Evolutionary conservation across 225 moss, liverwort and hornwort genomes (phyloP), one percentile per base, ranked within the genome.

Genomic region (Lunularia cruciata): DNA sequence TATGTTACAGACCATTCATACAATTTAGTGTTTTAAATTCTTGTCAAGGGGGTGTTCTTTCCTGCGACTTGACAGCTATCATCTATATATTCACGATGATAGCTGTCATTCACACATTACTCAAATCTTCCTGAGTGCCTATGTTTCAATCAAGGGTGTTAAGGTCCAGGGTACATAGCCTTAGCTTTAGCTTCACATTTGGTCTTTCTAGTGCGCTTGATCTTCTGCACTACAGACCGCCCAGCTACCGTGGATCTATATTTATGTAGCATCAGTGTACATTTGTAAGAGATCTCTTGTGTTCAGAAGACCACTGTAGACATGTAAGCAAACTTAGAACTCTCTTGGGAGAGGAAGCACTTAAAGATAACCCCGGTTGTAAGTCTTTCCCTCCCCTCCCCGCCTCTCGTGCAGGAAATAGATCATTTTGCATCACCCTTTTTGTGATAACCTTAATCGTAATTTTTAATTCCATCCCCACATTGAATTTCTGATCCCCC

Each of bases 261-360:
- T 37, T 63, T 54, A 60, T 55, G 62, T 73, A 77, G 72, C 37
- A 72, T 72, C 67, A 68, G 46, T 77, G 77, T 77, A 73, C 63
- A 73, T 72, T 77, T 62, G 68, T 72, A 68, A 72, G 77, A 69
- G 54, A 63, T 47, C 37, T 76, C 19, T 59, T 52, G 57, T 65
- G 68, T 69, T 54, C 56, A 43, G 63, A 56, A 47, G 55, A 59
- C 63, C 47, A 46, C 58, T 6, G 58, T 22, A 37, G 65, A 74
- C 36, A 35, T 63, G 47, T 56, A 57, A 28, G 56, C 63, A 18
- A 34, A 20, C 22, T 51, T 51, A 67, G 34, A 48, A 25, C 61
- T 61, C 39, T 61, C 39, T 40, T 38, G 23, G 3, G 61, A 61
- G 40, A 26, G 42, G 61, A 60, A 60, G 36, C 40, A 26, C 39